A percentile compares a stretch with the other conserved stretches of the same genome.
Evolutionary conservation across 495 filamentous ascomycete genomes (phyloP).

Genomic region (Thozetella sp.): DNA sequence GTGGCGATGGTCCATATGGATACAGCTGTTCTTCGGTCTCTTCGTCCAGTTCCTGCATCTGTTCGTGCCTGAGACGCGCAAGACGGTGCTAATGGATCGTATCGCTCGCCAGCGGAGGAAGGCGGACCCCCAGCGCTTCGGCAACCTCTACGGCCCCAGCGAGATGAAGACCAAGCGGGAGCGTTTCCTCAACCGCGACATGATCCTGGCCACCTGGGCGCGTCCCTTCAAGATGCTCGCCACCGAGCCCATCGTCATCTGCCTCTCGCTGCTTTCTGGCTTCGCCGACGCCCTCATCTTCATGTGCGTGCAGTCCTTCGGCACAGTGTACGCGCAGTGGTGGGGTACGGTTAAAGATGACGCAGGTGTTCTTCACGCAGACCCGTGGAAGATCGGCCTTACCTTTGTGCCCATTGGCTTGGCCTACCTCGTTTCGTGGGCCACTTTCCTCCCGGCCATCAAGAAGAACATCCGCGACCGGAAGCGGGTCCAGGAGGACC

Average conservation of each 20-base stretch:
- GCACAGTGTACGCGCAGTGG: slow-evolving; percentile 67
- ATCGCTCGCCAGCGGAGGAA: slow-evolving; percentile 67
- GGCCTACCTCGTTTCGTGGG: slow-evolving; percentile 67
- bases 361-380: no score
- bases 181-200: slow-evolving; percentile 49
- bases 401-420: slow-evolving; percentile 65
- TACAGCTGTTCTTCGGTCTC: slow-evolving; percentile 76
- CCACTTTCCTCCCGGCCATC: slow-evolving; percentile 66
- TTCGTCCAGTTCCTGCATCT: slow-evolving; percentile 67
- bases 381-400: slow-evolving; percentile 56
- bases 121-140: slow-evolving; percentile 38
- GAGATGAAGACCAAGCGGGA: slow-evolving; percentile 54
- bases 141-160: slow-evolving; percentile 63
- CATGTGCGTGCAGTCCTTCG: slow-evolving; percentile 72
- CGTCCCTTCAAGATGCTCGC: slow-evolving; percentile 81
- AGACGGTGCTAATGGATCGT: slow-evolving; percentile 65
- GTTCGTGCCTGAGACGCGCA: slow-evolving; percentile 69
- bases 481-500: slow-evolving; percentile 30
- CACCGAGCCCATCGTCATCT: slow-evolving; percentile 74
- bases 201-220: slow-evolving; percentile 63
- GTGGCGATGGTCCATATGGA: slow-evolving; percentile 84
- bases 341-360: no score
- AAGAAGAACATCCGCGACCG: slow-evolving; percentile 40
- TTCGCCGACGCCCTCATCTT: slow-evolving; percentile 84
- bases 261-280: slow-evolving; percentile 71